These are phyloP conservation scores for Actinidia polygama DNA, from an alignment of 179 eudicot genomes.

Conservation along the genomic window DNA sequence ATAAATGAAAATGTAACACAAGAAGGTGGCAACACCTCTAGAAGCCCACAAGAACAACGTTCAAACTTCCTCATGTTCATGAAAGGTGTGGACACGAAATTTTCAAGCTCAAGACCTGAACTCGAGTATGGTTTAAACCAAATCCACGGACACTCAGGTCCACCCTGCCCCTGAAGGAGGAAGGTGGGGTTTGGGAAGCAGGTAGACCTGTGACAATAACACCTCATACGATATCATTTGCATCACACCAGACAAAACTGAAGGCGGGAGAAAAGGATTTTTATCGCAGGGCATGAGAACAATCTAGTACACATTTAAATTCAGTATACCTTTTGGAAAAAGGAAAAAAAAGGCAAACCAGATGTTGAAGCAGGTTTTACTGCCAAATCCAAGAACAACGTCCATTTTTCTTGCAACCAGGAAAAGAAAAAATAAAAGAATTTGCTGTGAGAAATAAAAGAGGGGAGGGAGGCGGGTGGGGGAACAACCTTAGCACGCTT, in stretches of 20 bases:
- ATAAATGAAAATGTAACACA: background rate
- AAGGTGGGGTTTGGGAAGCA: background rate
- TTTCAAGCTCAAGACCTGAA: background rate
- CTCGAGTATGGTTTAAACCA: background rate
- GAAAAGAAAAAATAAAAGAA: slow-evolving; percentile 4
- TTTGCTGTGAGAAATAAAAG: background rate
- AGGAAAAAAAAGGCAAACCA: no score
- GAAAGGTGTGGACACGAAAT: background rate
- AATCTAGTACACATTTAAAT: background rate
- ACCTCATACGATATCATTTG: background rate
- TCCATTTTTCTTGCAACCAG: slow-evolving; percentile 1
- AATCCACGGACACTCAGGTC: background rate
- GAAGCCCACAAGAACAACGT: background rate
- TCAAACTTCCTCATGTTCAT: background rate
- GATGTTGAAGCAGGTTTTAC: background rate
- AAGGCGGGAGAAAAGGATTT: background rate
- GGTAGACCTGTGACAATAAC: background rate
- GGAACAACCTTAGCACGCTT: background rate
- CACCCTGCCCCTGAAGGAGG: background rate
- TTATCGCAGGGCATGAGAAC: background rate
- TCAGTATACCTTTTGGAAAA: background rate
- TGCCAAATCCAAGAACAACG: background rate
- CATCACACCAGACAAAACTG: background rate
- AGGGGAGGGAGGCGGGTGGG: background rate
- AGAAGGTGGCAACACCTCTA: background rate